Evolutionary conservation across 2,329 filamentous ascomycete genomes (phyloP).

Genomic region (Phialocephala sp.): DNA sequence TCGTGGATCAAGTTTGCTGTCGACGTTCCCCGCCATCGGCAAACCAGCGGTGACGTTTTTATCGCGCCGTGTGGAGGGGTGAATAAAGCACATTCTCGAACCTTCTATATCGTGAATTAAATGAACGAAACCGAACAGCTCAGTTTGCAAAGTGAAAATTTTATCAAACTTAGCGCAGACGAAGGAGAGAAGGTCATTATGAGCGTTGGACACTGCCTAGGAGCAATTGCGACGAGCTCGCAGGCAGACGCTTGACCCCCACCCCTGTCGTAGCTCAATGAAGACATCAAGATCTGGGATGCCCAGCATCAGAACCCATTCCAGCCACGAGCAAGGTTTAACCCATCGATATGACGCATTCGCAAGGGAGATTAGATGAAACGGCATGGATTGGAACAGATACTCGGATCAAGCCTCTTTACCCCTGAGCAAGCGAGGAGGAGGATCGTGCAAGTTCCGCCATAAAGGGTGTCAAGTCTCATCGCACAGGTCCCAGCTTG

Average conservation of each 20-base stretch:
- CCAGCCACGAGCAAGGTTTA: slow-evolving; percentile 3
- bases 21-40: slow-evolving; percentile 19
- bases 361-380: slow-evolving; percentile 1
- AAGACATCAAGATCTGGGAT: neutral
- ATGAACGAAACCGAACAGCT: neutral
- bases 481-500: neutral
- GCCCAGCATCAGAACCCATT: neutral
- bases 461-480: neutral
- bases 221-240: neutral
- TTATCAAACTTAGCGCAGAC: neutral
- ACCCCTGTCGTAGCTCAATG: neutral
- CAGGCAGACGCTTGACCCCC: neutral
- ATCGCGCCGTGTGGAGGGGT: slow-evolving; percentile 17
- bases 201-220: neutral
- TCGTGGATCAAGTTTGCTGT: slow-evolving; percentile 16
- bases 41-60: slow-evolving; percentile 21
- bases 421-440: slow-evolving; percentile 7
- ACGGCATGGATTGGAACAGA: neutral
- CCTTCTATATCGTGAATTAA: slow-evolving; percentile 12
- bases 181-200: neutral
- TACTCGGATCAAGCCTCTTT: slow-evolving; percentile 9
- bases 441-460: neutral
- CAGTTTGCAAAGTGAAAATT: neutral
- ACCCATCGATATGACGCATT: neutral
- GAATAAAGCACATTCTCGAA: slow-evolving; percentile 25